phyloP scores from a whole-genome alignment of 2,329 filamentous ascomycete genomes.

The Penicillium hordei region DNA sequence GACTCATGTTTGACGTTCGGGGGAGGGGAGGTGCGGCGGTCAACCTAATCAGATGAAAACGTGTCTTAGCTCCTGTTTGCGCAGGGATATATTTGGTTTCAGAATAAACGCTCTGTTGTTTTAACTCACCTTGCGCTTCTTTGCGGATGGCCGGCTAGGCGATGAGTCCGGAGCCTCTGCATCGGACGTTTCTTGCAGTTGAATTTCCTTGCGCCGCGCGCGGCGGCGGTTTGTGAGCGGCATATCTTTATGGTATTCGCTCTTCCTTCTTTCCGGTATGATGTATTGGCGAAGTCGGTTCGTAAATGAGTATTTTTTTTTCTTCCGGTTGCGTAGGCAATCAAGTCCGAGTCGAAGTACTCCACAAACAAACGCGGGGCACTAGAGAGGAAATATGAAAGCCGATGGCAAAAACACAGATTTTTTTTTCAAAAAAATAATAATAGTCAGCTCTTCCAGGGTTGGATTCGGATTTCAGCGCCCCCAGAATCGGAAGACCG shows the following conservation, averaged over 20 bases:
- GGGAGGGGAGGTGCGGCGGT: slow-evolving; percentile 34
- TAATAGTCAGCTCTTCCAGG: slow-evolving; percentile 17
- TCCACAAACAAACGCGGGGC: slow-evolving; percentile 15
- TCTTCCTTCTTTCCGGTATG: slow-evolving; percentile 2
- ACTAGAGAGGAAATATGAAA: slow-evolving; percentile 12
- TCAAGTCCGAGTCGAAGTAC: slow-evolving; percentile 6
- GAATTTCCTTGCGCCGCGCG: slow-evolving; percentile 47
- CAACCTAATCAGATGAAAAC: slow-evolving; percentile 30
- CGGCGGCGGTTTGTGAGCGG: slow-evolving; percentile 46
- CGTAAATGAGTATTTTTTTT: slow-evolving; percentile 9
- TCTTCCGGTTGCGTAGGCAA: slow-evolving; percentile 10
- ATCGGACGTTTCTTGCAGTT: slow-evolving; percentile 47
- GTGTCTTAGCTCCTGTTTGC: slow-evolving; percentile 13
- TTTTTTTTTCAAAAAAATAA: slow-evolving; percentile 2
- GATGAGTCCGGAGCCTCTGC: slow-evolving; percentile 50
- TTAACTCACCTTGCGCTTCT: slow-evolving; percentile 49
- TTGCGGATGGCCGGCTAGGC: slow-evolving; percentile 47
- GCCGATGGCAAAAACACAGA: slow-evolving; percentile 8
- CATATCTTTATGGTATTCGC: slow-evolving; percentile 29
- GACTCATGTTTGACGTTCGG: slow-evolving; percentile 41
- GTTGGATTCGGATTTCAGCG: slow-evolving; percentile 26
- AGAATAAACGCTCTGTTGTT: slow-evolving; percentile 7
- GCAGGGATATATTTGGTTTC: slow-evolving; percentile 8
- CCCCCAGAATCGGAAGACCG: slow-evolving; percentile 25
- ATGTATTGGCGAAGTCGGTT: slow-evolving; percentile 2